Evolutionary conservation across 2,329 filamentous ascomycete species (phyloP).

Genomic region (Nemania bipapillata): DNA sequence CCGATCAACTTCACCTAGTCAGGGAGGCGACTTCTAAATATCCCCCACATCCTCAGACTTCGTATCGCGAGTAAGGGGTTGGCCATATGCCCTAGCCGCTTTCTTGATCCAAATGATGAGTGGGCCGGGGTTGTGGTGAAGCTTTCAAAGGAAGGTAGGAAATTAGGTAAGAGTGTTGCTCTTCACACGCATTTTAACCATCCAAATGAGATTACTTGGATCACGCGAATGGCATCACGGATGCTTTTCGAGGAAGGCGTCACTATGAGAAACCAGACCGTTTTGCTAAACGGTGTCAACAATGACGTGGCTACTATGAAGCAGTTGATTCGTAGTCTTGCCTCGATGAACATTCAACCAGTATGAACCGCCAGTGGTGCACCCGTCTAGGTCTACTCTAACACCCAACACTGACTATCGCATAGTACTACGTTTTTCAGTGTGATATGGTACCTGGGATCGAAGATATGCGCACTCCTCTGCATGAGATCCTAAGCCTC

Average conservation of each 20-base stretch:
- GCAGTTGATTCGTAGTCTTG: conserved; percentile 63
- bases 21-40: too few relatives aligned
- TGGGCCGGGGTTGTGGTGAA: conserved; percentile 66
- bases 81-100: conserved; percentile 66
- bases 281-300: conserved; percentile 69
- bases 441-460: conserved; percentile 70
- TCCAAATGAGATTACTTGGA: conserved; percentile 70
- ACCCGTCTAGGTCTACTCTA: too few relatives aligned
- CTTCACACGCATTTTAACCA: conserved; percentile 75
- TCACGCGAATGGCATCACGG: conserved; percentile 63
- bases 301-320: conserved; percentile 65
- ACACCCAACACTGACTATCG: too few relatives aligned
- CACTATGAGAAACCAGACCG: conserved; percentile 69
- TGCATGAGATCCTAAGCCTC: conserved; percentile 67
- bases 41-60: too few relatives aligned
- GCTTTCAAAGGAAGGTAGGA: conserved; percentile 62
- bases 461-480: conserved; percentile 71
- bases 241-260: conserved; percentile 63
- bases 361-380: too few relatives aligned
- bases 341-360: conserved; percentile 67
- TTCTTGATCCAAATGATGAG: conserved; percentile 62
- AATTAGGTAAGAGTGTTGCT: conserved; percentile 66
- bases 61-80: conserved; percentile 72
- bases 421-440: conserved; percentile 74
- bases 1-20: too few relatives aligned